Evolutionary conservation across 805 yeast species (phyloP).

Genomic region (Candida wancherniae): DNA sequence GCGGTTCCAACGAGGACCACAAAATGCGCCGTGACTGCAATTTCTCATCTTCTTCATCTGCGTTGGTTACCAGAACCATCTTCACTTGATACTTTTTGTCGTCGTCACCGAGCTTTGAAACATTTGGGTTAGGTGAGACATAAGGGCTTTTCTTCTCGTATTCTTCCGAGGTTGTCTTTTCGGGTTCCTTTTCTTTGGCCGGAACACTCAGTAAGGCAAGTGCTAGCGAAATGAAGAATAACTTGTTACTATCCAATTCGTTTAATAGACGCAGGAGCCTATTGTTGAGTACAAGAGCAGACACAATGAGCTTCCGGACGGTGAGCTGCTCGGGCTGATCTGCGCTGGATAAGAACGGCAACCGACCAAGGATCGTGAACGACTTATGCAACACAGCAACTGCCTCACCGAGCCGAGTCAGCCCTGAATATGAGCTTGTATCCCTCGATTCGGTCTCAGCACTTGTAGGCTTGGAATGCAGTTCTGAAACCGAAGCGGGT

Average conservation of each 20-base stretch:
- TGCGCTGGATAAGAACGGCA: slow-evolving; percentile 39
- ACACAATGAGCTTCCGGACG: slow-evolving; percentile 24
- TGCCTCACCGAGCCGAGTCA: background rate
- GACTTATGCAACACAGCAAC: slow-evolving; percentile 33
- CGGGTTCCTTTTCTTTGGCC: slow-evolving; percentile 1
- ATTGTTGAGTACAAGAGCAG: slow-evolving; percentile 37
- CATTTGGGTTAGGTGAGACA: background rate
- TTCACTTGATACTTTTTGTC: slow-evolving; percentile 6
- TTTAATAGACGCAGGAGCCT: slow-evolving; percentile 34
- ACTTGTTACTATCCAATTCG: slow-evolving; percentile 36
- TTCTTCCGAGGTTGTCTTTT: too few species aligned
- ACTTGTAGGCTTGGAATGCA: too few species aligned
- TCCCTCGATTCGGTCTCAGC: too few species aligned
- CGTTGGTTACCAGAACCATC: background rate
- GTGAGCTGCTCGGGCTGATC: slow-evolving; percentile 25
- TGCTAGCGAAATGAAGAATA: slow-evolving; percentile 46
- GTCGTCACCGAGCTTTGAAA: slow-evolving; percentile 17
- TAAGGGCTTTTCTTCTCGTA: too few species aligned
- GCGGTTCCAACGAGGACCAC: slow-evolving; percentile 31
- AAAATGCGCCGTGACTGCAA: slow-evolving; percentile 11
- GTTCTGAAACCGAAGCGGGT: too few species aligned
- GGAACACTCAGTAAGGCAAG: background rate
- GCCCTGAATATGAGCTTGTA: too few species aligned
- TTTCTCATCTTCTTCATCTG: slow-evolving; percentile 6
- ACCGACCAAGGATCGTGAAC: slow-evolving; percentile 40